Evolutionary conservation across 1,284 basidiomycete genomes (phyloP), one percentile per base, ranked within the genome.

Genomic region (Marasmius tenuissimus): DNA sequence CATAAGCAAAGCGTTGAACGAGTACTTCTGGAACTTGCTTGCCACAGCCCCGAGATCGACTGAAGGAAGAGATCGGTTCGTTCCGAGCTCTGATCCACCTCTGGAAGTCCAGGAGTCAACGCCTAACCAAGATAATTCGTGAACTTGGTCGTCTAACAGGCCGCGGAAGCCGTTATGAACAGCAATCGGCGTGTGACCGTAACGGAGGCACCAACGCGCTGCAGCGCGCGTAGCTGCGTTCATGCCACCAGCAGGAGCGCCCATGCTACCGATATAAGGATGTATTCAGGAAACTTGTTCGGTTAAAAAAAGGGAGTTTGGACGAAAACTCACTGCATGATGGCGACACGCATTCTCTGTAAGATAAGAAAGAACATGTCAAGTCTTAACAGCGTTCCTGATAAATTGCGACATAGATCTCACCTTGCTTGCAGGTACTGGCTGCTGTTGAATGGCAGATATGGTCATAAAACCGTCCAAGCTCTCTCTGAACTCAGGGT

Each of bases 181-280:
- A 0, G 89, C 94, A 35, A 98, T 81, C 14, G 96, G 92, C 20
- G 85, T 92, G 75, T 99, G 97, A 0, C 97, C 97, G 70, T 94
- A 92, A 63, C 89, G 88, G 65, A 97, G 80, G 73, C 96, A 98
- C 80, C 94, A 98, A 16, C 97, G 91, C 7, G 94, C 95, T 1
- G 94, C 95, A 38, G 96, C 91, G 51, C 97, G 90, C 0, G 96
- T 98, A 0, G 97, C 97, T 1, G 96, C 96, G 73, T 99, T 98
- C 94, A 99, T 98, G 11, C 97, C 97, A 61, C 97, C 96, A 3
- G 97, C 96, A 3, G 97, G 97, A 0, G 97, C 97, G 63, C 97
- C 97, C 70, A 97, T 89, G 71, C 93, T 96, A 60, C 16, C 57
- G 55, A 60, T 51, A 56, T 18, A 27, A 63, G 42, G 65, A 58